A percentile compares a stretch with the other conserved stretches of the same genome.
Conservation (phyloP, 192 early-diverging fungal genomes). For the Linnemannia schmuckeri region DNA sequence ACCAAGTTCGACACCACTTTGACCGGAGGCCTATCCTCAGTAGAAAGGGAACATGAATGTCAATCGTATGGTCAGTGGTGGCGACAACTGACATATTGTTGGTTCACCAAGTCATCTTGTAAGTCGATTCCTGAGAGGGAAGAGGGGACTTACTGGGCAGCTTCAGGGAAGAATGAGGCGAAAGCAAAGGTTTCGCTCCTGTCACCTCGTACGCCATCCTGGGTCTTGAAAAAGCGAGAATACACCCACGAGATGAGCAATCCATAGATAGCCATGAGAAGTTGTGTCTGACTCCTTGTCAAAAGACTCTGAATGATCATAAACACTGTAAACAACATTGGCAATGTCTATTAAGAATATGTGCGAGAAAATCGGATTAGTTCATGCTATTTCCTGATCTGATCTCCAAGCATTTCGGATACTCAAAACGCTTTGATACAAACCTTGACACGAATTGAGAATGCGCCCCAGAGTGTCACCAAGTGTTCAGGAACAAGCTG, state of each 20-base stretch:
- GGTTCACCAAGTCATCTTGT: no score
- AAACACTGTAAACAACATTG: constrained; percentile 59
- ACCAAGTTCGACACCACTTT: constrained; percentile 73
- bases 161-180: constrained; percentile 91
- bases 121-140: neutral
- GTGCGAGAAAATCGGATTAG: neutral
- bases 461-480: constrained; percentile 71
- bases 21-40: constrained; percentile 66
- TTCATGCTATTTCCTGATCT: neutral
- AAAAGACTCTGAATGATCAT: constrained; percentile 59
- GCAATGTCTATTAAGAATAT: constrained; percentile 52
- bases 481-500: constrained; percentile 90
- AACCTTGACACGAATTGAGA: constrained; percentile 86
- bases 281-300: constrained; percentile 68
- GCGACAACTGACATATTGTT: neutral
- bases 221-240: constrained; percentile 85
- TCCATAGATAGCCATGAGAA: constrained; percentile 81
- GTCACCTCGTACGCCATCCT: constrained; percentile 87
- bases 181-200: constrained; percentile 93
- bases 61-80: neutral
- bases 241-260: constrained; percentile 85
- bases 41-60: constrained; percentile 2
- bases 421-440: constrained; percentile 13
- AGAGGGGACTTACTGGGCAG: constrained; percentile 69
- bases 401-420: neutral